Evolutionary conservation across 257 asterid genomes (phyloP).

Genomic region (Thymus mandschuricus): DNA sequence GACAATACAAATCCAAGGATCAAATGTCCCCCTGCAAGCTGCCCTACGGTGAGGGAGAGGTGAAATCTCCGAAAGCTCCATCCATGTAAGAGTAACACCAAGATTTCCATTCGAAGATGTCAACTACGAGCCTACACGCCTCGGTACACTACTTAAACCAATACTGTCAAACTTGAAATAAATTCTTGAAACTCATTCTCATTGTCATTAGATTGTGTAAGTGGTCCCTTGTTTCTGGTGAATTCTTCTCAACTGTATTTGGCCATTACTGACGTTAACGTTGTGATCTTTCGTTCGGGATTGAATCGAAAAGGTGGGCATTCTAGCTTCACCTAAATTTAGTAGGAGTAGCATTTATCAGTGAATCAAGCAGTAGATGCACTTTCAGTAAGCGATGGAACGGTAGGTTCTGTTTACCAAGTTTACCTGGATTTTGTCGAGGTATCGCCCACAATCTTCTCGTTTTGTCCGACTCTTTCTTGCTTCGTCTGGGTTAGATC

Average conservation of each 20-base stretch:
- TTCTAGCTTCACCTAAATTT: constrained; percentile 7
- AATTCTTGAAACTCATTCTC: constrained; percentile 18
- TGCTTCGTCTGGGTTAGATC: background rate
- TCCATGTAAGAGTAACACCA: background rate
- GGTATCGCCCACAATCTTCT: background rate
- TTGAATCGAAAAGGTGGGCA: background rate
- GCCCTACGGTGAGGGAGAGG: constrained; percentile 42
- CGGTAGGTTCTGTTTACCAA: background rate
- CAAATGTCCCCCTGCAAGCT: constrained; percentile 65
- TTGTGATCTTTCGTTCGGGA: too few relatives aligned
- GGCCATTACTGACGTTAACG: background rate
- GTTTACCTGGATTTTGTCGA: background rate
- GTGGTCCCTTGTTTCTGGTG: background rate
- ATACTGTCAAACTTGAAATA: background rate
- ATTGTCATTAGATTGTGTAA: background rate
- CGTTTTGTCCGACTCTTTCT: background rate
- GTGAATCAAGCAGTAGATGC: constrained; percentile 13
- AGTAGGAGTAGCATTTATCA: constrained; percentile 9
- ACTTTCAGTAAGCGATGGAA: background rate
- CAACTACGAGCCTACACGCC: background rate
- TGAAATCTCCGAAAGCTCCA: background rate
- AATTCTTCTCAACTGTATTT: background rate
- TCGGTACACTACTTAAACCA: background rate
- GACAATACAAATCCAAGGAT: constrained; percentile 72
- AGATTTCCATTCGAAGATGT: background rate